phyloP scores from a whole-genome alignment of 768 basidiomycete genomes.

The Trametopsis cervina region DNA sequence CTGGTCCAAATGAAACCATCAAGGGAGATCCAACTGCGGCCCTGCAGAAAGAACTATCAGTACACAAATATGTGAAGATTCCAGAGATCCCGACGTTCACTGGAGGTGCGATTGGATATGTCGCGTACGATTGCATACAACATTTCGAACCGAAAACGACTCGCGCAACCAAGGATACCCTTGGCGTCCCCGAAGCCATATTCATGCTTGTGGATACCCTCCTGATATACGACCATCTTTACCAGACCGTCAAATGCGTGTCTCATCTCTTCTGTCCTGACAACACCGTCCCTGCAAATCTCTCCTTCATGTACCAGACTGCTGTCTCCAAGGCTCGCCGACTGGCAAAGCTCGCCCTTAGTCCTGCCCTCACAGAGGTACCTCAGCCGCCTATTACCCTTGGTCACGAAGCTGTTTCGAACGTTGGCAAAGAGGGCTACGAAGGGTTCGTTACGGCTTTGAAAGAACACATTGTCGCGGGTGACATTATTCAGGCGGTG shows the following conservation, averaged over 20 bases:
- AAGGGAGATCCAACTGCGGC: constrained; percentile 82
- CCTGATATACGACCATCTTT: constrained; percentile 95
- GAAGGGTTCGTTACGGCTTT: constrained; percentile 84
- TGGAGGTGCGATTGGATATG: constrained; percentile 96
- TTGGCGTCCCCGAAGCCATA: constrained; percentile 88
- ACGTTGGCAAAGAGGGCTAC: constrained; percentile 92
- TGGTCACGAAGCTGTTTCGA: constrained; percentile 68
- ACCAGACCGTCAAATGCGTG: constrained; percentile 90
- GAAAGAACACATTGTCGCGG: constrained; percentile 91
- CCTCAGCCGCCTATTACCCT: constrained; percentile 58
- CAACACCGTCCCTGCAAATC: constrained; percentile 55
- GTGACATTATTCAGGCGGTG: constrained; percentile 98
- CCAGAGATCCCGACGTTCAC: constrained; percentile 93
- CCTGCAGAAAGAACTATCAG: constrained; percentile 78
- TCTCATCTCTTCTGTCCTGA: constrained; percentile 90
- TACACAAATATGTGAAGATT: constrained; percentile 86
- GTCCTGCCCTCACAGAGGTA: constrained; percentile 51
- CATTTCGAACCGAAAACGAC: constrained; percentile 95
- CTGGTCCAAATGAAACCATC: constrained; percentile 77
- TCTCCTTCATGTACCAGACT: constrained; percentile 83
- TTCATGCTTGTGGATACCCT: constrained; percentile 98
- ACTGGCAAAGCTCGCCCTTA: constrained; percentile 65
- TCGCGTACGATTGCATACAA: constrained; percentile 93
- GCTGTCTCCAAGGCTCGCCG: constrained; percentile 77
- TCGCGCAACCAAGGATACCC: constrained; percentile 62